These are phyloP conservation scores for Cladosporium sp. DNA, from an alignment of 2,329 filamentous ascomycete species.

Conservation along the genomic window DNA sequence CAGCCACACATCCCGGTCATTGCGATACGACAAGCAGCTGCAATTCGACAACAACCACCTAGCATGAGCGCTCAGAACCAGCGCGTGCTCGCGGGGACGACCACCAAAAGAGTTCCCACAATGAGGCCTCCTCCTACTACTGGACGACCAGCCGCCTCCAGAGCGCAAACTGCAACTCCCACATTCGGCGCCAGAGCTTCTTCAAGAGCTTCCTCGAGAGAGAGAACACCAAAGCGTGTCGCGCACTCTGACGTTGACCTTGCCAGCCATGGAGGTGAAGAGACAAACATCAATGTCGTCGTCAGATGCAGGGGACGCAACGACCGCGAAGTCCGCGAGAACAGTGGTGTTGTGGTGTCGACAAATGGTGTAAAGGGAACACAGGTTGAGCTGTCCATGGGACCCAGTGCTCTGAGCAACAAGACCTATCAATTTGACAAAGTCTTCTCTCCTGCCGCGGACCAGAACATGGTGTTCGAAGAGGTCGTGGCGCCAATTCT, in stretches of 20 bases:
- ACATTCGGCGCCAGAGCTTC: conserved; percentile 58
- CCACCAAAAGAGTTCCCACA: conserved; percentile 32
- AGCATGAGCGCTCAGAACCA: conserved; percentile 17
- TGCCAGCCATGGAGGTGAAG: conserved; percentile 64
- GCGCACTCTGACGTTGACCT: conserved; percentile 74
- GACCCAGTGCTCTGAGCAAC: conserved; percentile 86
- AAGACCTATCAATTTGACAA: conserved; percentile 97
- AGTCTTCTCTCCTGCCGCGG: conserved; percentile 91
- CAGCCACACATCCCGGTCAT: conserved; percentile 9
- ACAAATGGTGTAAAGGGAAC: conserved; percentile 88
- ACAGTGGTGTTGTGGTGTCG: conserved; percentile 86
- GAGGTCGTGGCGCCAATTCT: conserved; percentile 92
- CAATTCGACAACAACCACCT: not conserved
- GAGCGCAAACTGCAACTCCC: conserved; percentile 52
- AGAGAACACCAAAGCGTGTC: conserved; percentile 72
- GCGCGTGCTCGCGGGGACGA: conserved; percentile 17
- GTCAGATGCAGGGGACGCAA: conserved; percentile 92
- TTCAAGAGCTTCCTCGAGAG: conserved; percentile 62
- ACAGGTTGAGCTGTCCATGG: conserved; percentile 84
- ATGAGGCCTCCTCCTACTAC: conserved; percentile 54
- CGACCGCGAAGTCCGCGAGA: conserved; percentile 88
- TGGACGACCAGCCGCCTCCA: conserved; percentile 37
- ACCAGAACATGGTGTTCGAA: conserved; percentile 91
- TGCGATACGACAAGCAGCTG: not conserved
- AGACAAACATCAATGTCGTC: conserved; percentile 97